phyloP scores from a whole-genome alignment of 2,329 filamentous ascomycete genomes.

The Microascus cirrosus region DNA sequence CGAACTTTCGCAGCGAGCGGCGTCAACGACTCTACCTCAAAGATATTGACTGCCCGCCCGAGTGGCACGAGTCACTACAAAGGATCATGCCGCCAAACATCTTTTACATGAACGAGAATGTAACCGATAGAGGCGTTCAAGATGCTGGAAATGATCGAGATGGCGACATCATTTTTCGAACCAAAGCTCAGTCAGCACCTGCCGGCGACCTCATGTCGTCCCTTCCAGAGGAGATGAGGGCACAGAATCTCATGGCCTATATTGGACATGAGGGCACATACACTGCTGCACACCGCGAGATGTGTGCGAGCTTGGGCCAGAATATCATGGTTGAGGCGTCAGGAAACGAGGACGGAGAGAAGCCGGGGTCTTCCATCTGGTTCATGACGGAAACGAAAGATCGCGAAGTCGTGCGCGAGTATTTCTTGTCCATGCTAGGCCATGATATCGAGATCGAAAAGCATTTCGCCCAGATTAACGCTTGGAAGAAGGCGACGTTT shows the following conservation, averaged over 20 bases:
- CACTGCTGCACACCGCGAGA: slow-evolving; percentile 89
- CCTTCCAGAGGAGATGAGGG: slow-evolving; percentile 75
- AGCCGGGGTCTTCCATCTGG: slow-evolving; percentile 86
- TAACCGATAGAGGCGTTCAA: slow-evolving; percentile 29
- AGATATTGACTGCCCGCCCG: slow-evolving; percentile 85
- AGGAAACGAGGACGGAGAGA: slow-evolving; percentile 58
- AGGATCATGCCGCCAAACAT: slow-evolving; percentile 70
- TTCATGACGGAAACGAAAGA: slow-evolving; percentile 98
- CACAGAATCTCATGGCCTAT: slow-evolving; percentile 97
- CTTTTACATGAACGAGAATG: slow-evolving; percentile 82
- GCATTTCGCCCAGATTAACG: slow-evolving; percentile 90
- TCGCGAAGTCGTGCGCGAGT: slow-evolving; percentile 79
- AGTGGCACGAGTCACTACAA: slow-evolving; percentile 74
- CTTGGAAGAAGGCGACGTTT: slow-evolving; percentile 91
- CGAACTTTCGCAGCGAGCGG: slow-evolving; percentile 66
- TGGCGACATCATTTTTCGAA: slow-evolving; percentile 23
- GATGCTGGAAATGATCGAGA: slow-evolving; percentile 15
- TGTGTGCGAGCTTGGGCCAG: slow-evolving; percentile 92
- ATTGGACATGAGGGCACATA: slow-evolving; percentile 96
- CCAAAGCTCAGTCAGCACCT: slow-evolving; percentile 50
- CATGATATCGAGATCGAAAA: slow-evolving; percentile 96
- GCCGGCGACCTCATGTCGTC: slow-evolving; percentile 94
- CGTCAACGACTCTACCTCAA: slow-evolving; percentile 89
- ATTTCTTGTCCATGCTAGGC: slow-evolving; percentile 83
- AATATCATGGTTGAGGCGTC: slow-evolving; percentile 98